Conservation (phyloP, 176 grass and related monocot genomes). For the Cenchrus fungigraminus region DNA sequence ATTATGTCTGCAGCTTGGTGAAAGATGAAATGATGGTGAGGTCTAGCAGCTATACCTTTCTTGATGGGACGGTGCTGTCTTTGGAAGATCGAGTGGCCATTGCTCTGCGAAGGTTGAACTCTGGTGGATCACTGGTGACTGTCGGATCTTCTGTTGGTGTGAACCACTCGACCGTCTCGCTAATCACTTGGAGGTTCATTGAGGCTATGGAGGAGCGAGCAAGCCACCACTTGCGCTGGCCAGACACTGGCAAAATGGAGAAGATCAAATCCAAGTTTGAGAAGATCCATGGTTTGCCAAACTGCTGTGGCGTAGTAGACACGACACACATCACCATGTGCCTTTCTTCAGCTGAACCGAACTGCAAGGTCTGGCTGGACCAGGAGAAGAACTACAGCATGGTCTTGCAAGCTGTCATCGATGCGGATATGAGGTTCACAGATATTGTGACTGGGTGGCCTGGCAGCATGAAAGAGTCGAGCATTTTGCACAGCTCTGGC, state of each 20-base stretch:
- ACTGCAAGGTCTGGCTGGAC: slow-evolving; percentile 76
- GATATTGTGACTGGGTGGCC: slow-evolving; percentile 75
- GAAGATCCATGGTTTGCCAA: slow-evolving; percentile 57
- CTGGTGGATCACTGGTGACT: slow-evolving; percentile 65
- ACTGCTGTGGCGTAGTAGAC: slow-evolving; percentile 72
- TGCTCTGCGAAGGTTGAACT: slow-evolving; percentile 70
- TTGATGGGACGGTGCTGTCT: slow-evolving; percentile 54
- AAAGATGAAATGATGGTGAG: slow-evolving; percentile 75
- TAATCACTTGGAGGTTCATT: slow-evolving; percentile 74
- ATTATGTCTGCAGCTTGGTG: slow-evolving; percentile 61
- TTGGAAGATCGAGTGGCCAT: slow-evolving; percentile 72
- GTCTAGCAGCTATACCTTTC: slow-evolving; percentile 59
- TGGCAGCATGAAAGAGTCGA: slow-evolving; percentile 67
- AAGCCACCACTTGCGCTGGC: slow-evolving; percentile 61
- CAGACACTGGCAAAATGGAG: slow-evolving; percentile 53
- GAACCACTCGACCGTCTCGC: slow-evolving; percentile 70
- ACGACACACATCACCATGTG: slow-evolving; percentile 79
- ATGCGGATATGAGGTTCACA: slow-evolving; percentile 51
- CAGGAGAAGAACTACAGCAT: slow-evolving; percentile 74
- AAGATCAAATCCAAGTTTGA: slow-evolving; percentile 70
- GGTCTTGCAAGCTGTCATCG: slow-evolving; percentile 69
- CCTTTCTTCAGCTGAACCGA: slow-evolving; percentile 65
- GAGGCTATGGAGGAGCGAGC: slow-evolving; percentile 69
- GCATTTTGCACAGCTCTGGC: slow-evolving; percentile 59
- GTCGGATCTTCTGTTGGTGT: slow-evolving; percentile 60